Evolutionary conservation across 345 rosid species (phyloP).

Genomic region (Gossypium rotundifolium): DNA sequence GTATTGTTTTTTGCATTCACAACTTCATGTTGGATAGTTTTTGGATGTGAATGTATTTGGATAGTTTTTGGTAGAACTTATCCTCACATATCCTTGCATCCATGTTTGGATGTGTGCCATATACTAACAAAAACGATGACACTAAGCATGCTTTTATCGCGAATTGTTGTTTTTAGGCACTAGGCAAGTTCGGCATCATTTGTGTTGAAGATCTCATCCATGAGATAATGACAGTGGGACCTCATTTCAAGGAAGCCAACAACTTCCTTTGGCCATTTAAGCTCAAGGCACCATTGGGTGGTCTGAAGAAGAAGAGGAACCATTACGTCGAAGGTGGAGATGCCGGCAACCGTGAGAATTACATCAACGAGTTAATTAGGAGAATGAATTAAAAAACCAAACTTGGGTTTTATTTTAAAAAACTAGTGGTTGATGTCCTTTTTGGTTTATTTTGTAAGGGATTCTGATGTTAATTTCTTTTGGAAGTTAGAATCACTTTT

Average conservation of each 20-base stretch:
- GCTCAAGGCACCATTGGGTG: conserved; percentile 86
- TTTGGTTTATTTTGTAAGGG: background rate
- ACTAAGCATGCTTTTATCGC: background rate
- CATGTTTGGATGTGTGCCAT: no score
- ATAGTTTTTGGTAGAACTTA: background rate
- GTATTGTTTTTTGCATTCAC: background rate
- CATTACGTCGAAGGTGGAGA: conserved; percentile 98
- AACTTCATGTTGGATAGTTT: background rate
- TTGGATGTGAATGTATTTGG: background rate
- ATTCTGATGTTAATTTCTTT: background rate
- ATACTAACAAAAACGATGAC: no score
- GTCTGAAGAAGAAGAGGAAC: conserved; percentile 83
- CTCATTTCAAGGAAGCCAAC: conserved; percentile 89
- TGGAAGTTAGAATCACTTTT: background rate
- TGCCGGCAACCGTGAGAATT: conserved; percentile 75
- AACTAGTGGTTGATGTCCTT: background rate
- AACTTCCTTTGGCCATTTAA: conserved; percentile 92
- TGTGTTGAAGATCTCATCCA: conserved; percentile 79
- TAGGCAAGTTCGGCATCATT: conserved; percentile 71
- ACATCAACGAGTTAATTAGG: conserved; percentile 65
- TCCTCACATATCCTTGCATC: background rate
- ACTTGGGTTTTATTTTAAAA: background rate
- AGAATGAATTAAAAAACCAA: conserved; percentile 64
- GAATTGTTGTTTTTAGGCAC: conserved; percentile 28
- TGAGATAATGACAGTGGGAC: conserved; percentile 84